A percentile compares a stretch with the other conserved stretches of the same genome.
Evolutionary conservation across 2,329 filamentous ascomycete species (phyloP).

Genomic region (Colletotrichum incanum): DNA sequence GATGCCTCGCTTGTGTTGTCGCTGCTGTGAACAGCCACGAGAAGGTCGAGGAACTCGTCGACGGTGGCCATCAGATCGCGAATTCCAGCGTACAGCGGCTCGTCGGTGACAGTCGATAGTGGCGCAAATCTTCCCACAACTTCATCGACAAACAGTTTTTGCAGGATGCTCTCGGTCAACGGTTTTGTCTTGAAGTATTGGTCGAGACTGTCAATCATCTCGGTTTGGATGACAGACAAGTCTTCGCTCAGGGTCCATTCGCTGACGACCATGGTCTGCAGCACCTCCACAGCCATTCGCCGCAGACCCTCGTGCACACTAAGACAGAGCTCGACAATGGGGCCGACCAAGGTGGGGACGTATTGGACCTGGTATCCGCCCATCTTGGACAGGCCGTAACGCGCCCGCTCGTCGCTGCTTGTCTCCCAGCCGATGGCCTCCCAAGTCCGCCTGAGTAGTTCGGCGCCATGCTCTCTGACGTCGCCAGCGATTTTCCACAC

Average conservation of each 20-base stretch:
- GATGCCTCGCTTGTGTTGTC: conserved; percentile 82
- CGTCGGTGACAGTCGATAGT: conserved; percentile 76
- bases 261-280: conserved; percentile 98
- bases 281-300: conserved; percentile 89
- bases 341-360: conserved; percentile 90
- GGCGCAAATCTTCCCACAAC: conserved; percentile 85
- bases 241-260: conserved; percentile 98
- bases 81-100: conserved; percentile 82
- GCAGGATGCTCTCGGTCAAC: conserved; percentile 88
- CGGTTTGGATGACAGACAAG: conserved; percentile 90
- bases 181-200: conserved; percentile 90
- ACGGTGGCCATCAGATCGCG: conserved; percentile 86
- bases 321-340: conserved; percentile 93
- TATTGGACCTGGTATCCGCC: conserved; percentile 99
- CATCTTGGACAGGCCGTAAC: conserved; percentile 86
- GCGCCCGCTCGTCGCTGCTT: conserved; percentile 80
- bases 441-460: conserved; percentile 88
- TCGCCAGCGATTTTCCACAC: conserved; percentile 99
- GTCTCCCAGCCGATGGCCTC: conserved; percentile 98
- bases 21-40: conserved; percentile 89
- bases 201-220: conserved; percentile 96
- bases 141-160: conserved; percentile 93
- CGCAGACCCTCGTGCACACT: conserved; percentile 95
- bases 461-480: conserved; percentile 91
- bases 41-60: conserved; percentile 90